A percentile compares a stretch with the other conserved stretches of the same genome.
Evolutionary conservation across 2,329 filamentous ascomycete species (phyloP).

Genomic region (Penicillium janthinellum): DNA sequence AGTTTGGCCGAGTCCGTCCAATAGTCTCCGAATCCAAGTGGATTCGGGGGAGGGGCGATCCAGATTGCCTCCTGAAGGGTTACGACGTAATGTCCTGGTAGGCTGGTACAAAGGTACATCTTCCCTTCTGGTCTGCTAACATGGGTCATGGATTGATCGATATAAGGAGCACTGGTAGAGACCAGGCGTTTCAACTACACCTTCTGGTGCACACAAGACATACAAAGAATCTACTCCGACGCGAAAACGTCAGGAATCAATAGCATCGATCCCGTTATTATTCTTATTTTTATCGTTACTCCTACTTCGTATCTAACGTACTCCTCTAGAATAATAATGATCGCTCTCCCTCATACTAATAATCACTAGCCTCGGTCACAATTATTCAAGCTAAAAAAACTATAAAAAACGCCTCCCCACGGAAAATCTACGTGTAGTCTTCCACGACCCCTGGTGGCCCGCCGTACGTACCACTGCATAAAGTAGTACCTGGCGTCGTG

Average conservation of each 20-base stretch:
- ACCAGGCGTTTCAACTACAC: too few relatives aligned
- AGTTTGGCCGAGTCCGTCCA: background rate
- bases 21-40: background rate
- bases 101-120: too few relatives aligned
- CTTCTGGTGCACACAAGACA: too few relatives aligned
- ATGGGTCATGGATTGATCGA: too few relatives aligned
- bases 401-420: constrained; percentile 1
- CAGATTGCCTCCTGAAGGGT: constrained; percentile 16
- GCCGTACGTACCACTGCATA: background rate
- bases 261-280: too few relatives aligned
- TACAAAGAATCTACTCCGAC: too few relatives aligned
- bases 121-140: too few relatives aligned
- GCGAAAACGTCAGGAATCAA: too few relatives aligned
- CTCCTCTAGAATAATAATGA: background rate
- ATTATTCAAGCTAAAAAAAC: background rate
- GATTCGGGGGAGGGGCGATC: constrained; percentile 8
- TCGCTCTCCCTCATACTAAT: background rate
- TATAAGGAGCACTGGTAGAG: too few relatives aligned
- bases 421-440: background rate
- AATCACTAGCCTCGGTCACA: background rate
- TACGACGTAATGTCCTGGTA: constrained; percentile 8
- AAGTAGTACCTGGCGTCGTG: background rate
- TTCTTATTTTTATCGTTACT: too few relatives aligned
- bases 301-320: too few relatives aligned
- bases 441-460: background rate